These are phyloP conservation scores for Blastocystis sp. DNA, from an alignment of 352 stramenopile species.

Conservation along the genomic window DNA sequence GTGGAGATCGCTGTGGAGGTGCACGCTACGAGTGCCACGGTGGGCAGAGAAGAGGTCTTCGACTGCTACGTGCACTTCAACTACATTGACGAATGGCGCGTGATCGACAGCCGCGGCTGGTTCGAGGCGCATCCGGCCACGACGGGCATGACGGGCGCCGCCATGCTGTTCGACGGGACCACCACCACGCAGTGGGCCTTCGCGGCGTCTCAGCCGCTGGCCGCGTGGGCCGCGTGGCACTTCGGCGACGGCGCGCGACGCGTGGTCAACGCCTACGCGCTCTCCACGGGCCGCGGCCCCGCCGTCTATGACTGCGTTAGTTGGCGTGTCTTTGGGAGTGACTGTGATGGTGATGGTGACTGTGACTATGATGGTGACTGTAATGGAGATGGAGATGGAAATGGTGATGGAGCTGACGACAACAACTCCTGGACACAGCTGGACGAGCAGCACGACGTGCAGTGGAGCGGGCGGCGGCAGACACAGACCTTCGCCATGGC, in stretches of 20 bases:
- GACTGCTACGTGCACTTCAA: slow-evolving; percentile 10
- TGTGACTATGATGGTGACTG: no score
- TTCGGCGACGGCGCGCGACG: slow-evolving; percentile 21
- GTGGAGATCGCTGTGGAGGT: slow-evolving; percentile 49
- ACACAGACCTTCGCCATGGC: slow-evolving; percentile 8
- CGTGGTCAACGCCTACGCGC: slow-evolving; percentile 48
- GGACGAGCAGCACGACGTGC: neutral
- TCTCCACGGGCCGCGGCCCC: neutral
- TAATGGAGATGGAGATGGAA: no score
- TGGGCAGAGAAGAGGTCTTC: slow-evolving; percentile 11
- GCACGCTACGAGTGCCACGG: slow-evolving; percentile 3
- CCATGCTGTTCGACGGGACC: slow-evolving; percentile 21
- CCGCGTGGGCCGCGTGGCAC: neutral
- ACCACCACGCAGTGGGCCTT: slow-evolving; percentile 36
- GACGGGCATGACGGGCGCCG: neutral
- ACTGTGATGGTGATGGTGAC: no score
- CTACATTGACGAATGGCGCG: neutral
- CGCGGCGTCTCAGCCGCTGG: neutral
- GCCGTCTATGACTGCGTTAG: slow-evolving; percentile 7
- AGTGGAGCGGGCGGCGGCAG: neutral
- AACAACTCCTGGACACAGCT: neutral
- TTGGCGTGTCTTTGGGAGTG: slow-evolving; percentile 43
- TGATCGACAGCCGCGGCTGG: neutral
- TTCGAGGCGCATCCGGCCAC: no score
- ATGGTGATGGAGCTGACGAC: no score